Evolutionary conservation across 345 rosid genomes (phyloP).

Genomic region (Lagerstroemia speciosa): DNA sequence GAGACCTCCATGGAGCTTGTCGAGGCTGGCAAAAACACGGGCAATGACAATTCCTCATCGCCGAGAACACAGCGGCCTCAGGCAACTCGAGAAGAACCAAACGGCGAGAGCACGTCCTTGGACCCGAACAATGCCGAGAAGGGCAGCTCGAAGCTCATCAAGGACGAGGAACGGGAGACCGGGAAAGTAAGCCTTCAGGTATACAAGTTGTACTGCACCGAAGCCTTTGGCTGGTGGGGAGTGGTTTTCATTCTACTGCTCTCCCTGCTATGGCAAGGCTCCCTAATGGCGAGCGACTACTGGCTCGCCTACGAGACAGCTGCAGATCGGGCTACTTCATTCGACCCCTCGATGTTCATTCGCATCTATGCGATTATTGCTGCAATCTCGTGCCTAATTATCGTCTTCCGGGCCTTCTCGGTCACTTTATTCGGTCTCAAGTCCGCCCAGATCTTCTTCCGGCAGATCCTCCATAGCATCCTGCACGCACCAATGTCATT

Average conservation of each 20-base stretch:
- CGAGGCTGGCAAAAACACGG: slow-evolving; percentile 31
- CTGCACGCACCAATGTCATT: slow-evolving; percentile 98
- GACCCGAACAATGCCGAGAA: slow-evolving; percentile 32
- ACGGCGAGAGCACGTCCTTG: slow-evolving; percentile 37
- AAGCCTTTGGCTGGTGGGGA: slow-evolving; percentile 96
- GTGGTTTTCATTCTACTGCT: slow-evolving; percentile 37
- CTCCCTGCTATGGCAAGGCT: slow-evolving; percentile 67
- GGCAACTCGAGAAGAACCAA: slow-evolving; percentile 31
- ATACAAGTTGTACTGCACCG: slow-evolving; percentile 68
- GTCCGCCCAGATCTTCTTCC: slow-evolving; percentile 76
- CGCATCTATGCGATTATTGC: slow-evolving; percentile 53
- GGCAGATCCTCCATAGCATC: slow-evolving; percentile 67
- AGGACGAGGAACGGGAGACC: slow-evolving; percentile 82
- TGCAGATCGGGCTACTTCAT: slow-evolving; percentile 33
- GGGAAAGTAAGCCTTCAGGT: slow-evolving; percentile 67
- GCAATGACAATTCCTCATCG: slow-evolving; percentile 31
- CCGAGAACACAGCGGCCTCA: slow-evolving; percentile 29
- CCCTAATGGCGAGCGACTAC: slow-evolving; percentile 81
- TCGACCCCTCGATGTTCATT: slow-evolving; percentile 52
- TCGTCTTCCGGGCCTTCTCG: slow-evolving; percentile 40
- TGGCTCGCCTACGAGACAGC: slow-evolving; percentile 93
- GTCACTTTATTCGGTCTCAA: slow-evolving; percentile 62
- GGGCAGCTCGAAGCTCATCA: slow-evolving; percentile 63
- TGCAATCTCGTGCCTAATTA: slow-evolving; percentile 39
- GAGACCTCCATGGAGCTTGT: slow-evolving; percentile 30